These are phyloP conservation scores for Glycine tomentella DNA, from an alignment of 306 rosid species.

Conservation along the genomic window DNA sequence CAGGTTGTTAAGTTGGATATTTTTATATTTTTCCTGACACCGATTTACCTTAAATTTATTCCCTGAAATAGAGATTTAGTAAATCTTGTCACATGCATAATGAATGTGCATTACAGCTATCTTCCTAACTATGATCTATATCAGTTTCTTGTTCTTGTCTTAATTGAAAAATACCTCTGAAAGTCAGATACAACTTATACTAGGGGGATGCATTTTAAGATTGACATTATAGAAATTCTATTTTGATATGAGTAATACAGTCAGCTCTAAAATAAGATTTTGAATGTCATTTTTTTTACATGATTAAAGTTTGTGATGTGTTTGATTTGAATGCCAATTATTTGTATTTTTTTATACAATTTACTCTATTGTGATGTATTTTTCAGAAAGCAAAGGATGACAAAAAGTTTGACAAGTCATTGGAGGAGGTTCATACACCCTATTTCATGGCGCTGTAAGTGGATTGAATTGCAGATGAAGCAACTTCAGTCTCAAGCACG, in stretches of 20 bases:
- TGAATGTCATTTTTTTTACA: background rate
- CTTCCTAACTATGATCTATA: background rate
- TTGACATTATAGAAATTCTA: background rate
- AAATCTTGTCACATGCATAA: background rate
- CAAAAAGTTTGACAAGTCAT: constrained; percentile 45
- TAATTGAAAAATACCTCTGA: background rate
- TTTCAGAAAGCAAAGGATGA: constrained; percentile 69
- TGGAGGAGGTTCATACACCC: constrained; percentile 81
- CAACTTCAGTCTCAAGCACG: constrained; percentile 63
- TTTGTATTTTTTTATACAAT: constrained; percentile 23
- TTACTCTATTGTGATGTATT: constrained; percentile 25
- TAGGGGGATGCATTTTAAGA: background rate
- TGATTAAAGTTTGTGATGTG: background rate
- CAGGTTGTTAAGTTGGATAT: background rate
- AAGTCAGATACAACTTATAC: background rate
- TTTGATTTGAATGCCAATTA: background rate
- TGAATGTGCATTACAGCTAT: background rate
- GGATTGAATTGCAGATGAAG: constrained; percentile 73
- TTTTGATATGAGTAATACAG: background rate
- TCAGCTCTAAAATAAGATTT: background rate
- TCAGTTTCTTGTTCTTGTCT: background rate
- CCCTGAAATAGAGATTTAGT: background rate
- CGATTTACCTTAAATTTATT: background rate
- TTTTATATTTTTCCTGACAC: background rate
- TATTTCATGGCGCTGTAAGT: constrained; percentile 77